Evolutionary conservation across 2,329 filamentous ascomycete species (phyloP), one percentile per base, ranked within the genome.

Genomic region (Botrytis squamosa): DNA sequence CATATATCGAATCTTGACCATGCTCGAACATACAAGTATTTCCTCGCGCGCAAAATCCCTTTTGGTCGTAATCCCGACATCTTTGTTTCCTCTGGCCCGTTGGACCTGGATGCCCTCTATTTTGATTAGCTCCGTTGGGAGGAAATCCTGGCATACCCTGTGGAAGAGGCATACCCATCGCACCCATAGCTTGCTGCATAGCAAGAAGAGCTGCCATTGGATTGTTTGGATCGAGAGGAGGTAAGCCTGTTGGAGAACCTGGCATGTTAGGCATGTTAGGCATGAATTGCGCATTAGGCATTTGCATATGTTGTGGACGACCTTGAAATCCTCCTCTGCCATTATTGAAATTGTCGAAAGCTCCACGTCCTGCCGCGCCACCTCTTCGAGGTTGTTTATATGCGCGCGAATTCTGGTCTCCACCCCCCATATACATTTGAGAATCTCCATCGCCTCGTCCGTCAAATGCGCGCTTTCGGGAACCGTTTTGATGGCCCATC

Each of bases 21-120:
- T 95, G 93, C 77, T 93, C 89, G 78, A 88, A 94, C 57, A 85
- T 86, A 82, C 93, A 95, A 36, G 86, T 87, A 77, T 85, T 88
- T 4, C 92, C 91, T 57, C 89, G 84, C 9, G 89, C 86, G 79
- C 93, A 95, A 78, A 88, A 93, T 0, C 93, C 93, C 77, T 92
- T 92, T 1, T 84, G 88, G 74, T 93, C 91, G 78, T 92, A 94
- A 80, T 93, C 90, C 73, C 88, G 85, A 79, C 92, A 95, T 74
- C 88, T 81, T 55, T 81, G 72, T 65, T 78, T 80, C 73, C 74
- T 77, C n/a, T 81, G 72, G 33, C 75, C 72, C 29, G 70, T 73
- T 36, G 69, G 66, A 1, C 73, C 71, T 42, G 29, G 57, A 3
- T 52, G 49, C 12, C 66, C 25, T 52, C 49, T 63, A 20, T 42